Evolutionary conservation across 495 filamentous ascomycete species (phyloP), one percentile per base, ranked within the genome.

Genomic region (Podospora appendiculata): DNA sequence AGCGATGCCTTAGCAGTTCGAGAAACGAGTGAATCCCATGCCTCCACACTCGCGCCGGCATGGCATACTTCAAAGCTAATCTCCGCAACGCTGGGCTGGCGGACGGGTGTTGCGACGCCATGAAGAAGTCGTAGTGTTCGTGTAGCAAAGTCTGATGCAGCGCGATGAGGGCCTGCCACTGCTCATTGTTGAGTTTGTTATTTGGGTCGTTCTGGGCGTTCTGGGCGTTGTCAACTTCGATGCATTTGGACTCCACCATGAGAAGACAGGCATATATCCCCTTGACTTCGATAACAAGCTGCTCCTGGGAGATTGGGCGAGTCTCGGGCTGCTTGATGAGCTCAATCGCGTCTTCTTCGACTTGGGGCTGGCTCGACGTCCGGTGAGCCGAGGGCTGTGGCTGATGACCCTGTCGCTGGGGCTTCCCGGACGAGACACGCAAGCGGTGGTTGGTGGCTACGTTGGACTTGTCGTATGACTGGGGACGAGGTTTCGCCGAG

Each of bases 1-100:
- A 69, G 0, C 81, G 76, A 52, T 84, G 78, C 12, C 47, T 50
- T 5, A 95, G 62, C 4, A 92, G 59, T 50, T 92, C 89, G 3
- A 95, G 69, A 57, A 90, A 89, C 1, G 79, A 80, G 51, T 92
- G 84, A 18, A 95, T 92, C 0, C 84, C 88, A 60, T 92, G 83
- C 12, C 84, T 75, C 89, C 89, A 95, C 83, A 95, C 88, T 3
- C 89, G 66, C 2, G 85, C 86, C 1, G 89, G 87, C 86, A 95
- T 91, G 4, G 79, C 79, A 56, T 90, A 90, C 51, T 87, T 87
- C 2, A 79, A 74, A 2, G 88, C 83, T 4, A 92, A 57, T 16
- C 38, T 41, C 10, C 72, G 63, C 45, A 93, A 53, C 9, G 78
- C 78, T 1, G 70, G 70, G 41, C 71, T 82, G 0, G 88, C 85